phyloP scores from a whole-genome alignment of 257 asterid species.

The Mentha longifolia region DNA sequence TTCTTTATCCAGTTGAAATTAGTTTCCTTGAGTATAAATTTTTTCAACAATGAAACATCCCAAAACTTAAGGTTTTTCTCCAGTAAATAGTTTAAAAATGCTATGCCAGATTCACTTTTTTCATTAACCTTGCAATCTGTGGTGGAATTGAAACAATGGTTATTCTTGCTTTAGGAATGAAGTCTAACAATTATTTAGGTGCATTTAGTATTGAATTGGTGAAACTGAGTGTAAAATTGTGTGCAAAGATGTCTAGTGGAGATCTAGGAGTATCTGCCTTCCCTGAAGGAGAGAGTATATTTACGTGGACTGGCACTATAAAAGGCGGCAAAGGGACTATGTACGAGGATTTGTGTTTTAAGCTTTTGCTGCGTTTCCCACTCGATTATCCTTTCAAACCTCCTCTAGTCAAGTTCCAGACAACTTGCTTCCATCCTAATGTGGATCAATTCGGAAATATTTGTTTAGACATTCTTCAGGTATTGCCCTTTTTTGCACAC shows the following conservation, averaged over 20 bases:
- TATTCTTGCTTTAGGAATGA: neutral
- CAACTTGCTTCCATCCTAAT: constrained; percentile 79
- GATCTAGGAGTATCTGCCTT: constrained; percentile 75
- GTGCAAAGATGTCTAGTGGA: constrained; percentile 63
- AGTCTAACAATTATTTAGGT: no score
- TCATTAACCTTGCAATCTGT: neutral
- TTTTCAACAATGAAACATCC: neutral
- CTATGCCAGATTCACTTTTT: neutral
- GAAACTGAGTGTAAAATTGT: neutral
- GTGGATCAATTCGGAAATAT: constrained; percentile 71
- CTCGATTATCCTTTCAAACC: constrained; percentile 83
- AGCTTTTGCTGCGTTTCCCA: constrained; percentile 66
- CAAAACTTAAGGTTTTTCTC: neutral
- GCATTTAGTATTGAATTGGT: neutral
- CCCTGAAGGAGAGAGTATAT: constrained; percentile 73
- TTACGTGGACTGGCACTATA: constrained; percentile 71
- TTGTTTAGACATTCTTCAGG: constrained; percentile 82
- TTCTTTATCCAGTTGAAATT: neutral
- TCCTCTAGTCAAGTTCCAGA: constrained; percentile 76
- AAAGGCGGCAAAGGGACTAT: constrained; percentile 69
- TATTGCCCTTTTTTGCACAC: constrained; percentile 5
- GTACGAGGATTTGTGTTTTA: constrained; percentile 66
- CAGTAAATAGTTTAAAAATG: neutral
- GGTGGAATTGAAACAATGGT: neutral
- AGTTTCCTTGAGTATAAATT: neutral